Evolutionary conservation across 1,284 basidiomycete genomes (phyloP).

Genomic region (Xerocomus amazonicus): DNA sequence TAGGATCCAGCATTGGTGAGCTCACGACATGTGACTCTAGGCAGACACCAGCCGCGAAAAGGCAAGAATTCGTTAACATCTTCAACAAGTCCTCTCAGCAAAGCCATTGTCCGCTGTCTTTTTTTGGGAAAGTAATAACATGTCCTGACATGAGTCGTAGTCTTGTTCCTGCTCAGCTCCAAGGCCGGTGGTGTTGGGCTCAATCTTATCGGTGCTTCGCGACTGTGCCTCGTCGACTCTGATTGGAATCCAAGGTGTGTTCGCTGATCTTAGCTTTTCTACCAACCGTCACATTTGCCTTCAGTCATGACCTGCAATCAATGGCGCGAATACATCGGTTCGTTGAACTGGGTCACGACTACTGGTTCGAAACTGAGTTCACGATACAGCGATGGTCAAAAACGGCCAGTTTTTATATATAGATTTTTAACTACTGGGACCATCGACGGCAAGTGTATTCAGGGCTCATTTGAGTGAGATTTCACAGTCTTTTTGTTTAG

Average conservation of each 20-base stretch:
- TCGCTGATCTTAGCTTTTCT: background rate
- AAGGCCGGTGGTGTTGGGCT: conserved; percentile 96
- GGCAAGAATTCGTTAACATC: conserved; percentile 79
- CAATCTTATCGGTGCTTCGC: conserved; percentile 87
- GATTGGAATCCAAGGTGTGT: conserved; percentile 93
- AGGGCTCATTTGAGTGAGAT: background rate
- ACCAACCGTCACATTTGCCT: conserved; percentile 1
- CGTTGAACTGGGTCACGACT: conserved; percentile 14
- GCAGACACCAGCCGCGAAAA: conserved; percentile 73
- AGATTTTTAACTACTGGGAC: conserved; percentile 81
- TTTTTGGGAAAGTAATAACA: background rate
- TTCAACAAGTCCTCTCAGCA: conserved; percentile 77
- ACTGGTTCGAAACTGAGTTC: conserved; percentile 3
- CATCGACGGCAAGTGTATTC: conserved; percentile 57
- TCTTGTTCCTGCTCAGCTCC: conserved; percentile 90
- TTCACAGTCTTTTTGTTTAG: conserved; percentile 34
- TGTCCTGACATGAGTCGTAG: conserved; percentile 38
- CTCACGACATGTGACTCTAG: conserved; percentile 37
- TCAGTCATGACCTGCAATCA: conserved; percentile 87
- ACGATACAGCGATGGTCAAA: conserved; percentile 83
- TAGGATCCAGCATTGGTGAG: background rate
- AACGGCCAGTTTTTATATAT: conserved; percentile 90
- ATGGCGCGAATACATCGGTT: conserved; percentile 97
- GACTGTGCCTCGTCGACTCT: conserved; percentile 83
- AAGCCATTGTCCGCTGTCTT: conserved; percentile 54